phyloP scores from a whole-genome alignment of 345 rosid species.

The Brassica carinata region DNA sequence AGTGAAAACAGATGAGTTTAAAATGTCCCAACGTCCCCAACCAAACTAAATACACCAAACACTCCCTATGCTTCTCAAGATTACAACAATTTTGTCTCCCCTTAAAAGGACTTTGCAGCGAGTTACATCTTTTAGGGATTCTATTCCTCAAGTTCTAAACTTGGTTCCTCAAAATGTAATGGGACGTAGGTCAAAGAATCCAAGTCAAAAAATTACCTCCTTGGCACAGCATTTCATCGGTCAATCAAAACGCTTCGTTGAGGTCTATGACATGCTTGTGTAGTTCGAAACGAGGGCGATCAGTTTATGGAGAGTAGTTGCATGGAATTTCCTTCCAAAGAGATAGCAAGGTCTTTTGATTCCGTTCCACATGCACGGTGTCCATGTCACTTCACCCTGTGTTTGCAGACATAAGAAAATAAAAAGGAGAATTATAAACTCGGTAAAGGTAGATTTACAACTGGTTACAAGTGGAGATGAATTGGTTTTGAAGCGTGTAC shows the following conservation, averaged over 20 bases:
- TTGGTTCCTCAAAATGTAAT: constrained; percentile 14
- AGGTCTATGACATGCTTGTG: constrained; percentile 40
- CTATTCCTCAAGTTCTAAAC: constrained; percentile 15
- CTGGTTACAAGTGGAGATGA: constrained; percentile 5
- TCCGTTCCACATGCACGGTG: constrained; percentile 87
- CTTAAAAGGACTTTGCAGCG: constrained; percentile 3
- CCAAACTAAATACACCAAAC: constrained; percentile 9
- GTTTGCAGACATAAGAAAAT: constrained; percentile 4
- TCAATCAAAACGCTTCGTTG: constrained; percentile 9
- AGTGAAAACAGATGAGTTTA: constrained; percentile 34
- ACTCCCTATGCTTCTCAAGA: constrained; percentile 20
- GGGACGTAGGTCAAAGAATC: constrained; percentile 36
- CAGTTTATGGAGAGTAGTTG: constrained; percentile 62
- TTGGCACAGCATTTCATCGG: constrained; percentile 10
- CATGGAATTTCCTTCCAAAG: constrained; percentile 86
- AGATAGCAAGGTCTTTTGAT: constrained; percentile 88
- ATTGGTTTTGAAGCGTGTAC: constrained; percentile 28
- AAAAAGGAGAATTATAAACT: neutral
- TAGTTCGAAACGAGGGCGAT: constrained; percentile 70
- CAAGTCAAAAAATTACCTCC: constrained; percentile 41
- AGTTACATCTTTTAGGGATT: constrained; percentile 30
- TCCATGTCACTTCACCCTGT: constrained; percentile 60
- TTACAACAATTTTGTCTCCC: constrained; percentile 22
- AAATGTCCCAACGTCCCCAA: constrained; percentile 38
- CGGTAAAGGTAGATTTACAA: neutral